These are phyloP conservation scores for Colletotrichum theobromicola DNA, from an alignment of 2,329 filamentous ascomycete species.

Conservation along the genomic window DNA sequence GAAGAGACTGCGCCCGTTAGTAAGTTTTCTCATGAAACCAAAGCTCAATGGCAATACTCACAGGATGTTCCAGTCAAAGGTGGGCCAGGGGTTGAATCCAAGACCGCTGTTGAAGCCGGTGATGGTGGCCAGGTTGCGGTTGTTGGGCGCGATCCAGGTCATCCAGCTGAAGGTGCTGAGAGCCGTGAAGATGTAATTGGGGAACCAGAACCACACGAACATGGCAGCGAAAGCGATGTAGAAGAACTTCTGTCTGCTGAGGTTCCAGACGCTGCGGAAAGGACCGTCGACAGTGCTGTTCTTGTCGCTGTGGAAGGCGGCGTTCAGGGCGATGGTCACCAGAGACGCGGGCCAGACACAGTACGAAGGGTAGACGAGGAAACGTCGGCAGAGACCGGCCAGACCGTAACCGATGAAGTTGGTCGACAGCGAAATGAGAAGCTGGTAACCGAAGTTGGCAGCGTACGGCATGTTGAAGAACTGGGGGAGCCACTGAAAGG, in stretches of 20 bases:
- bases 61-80: conserved; percentile 35
- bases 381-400: conserved; percentile 44
- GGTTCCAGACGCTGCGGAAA: conserved; percentile 34
- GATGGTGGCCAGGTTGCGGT: conserved; percentile 29
- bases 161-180: conserved; percentile 51
- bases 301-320: conserved; percentile 43
- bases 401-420: conserved; percentile 55
- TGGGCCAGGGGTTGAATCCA: conserved; percentile 32
- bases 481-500: conserved; percentile 30
- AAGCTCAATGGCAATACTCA: neutral
- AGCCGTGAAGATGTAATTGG: conserved; percentile 48
- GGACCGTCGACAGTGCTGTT: conserved; percentile 33
- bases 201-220: conserved; percentile 57
- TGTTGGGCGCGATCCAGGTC: conserved; percentile 49
- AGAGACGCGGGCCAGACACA: conserved; percentile 54
- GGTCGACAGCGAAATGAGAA: conserved; percentile 49
- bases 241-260: conserved; percentile 47
- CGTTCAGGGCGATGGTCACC: conserved; percentile 47
- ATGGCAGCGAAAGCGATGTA: conserved; percentile 40
- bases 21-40: neutral
- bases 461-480: conserved; percentile 51
- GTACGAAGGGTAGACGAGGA: conserved; percentile 50
- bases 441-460: conserved; percentile 46
- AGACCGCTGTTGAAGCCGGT: conserved; percentile 34
- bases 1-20: conserved; percentile 9